A percentile compares a stretch with the other conserved stretches of the same genome.
phyloP scores from a whole-genome alignment of 768 basidiomycete genomes.

The Leccinum longicurvipes region DNA sequence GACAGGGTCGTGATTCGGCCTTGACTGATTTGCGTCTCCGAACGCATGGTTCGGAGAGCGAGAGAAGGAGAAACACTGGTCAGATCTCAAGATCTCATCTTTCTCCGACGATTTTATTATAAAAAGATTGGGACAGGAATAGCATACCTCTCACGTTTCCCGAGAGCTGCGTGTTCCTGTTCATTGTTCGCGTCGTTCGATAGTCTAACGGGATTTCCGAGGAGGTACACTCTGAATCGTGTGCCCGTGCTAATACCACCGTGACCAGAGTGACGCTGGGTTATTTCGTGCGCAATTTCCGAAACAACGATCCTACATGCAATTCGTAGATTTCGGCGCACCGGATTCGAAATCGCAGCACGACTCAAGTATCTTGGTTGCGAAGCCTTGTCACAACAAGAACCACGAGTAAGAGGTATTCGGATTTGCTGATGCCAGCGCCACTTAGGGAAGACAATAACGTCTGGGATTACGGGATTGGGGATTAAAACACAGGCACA shows the following conservation, averaged over 20 bases:
- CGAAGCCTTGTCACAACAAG: constrained; percentile 47
- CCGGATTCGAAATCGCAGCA: constrained; percentile 55
- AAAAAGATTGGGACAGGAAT: no score
- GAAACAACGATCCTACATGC: constrained; percentile 43
- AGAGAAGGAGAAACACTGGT: constrained; percentile 3
- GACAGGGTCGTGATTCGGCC: constrained; percentile 24
- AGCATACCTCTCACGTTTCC: constrained; percentile 46
- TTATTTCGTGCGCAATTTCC: constrained; percentile 31
- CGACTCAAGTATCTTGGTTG: constrained; percentile 53
- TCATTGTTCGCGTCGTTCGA: constrained; percentile 55
- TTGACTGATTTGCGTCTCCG: constrained; percentile 21
- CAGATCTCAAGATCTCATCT: constrained; percentile 60
- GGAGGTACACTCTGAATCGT: no score
- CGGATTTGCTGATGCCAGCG: not conserved
- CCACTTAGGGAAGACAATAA: not conserved
- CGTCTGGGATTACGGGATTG: constrained; percentile 5
- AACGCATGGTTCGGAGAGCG: constrained; percentile 10
- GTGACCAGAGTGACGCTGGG: not conserved
- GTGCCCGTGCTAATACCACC: not conserved
- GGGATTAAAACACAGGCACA: constrained; percentile 39
- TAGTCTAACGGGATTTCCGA: constrained; percentile 38
- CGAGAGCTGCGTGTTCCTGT: constrained; percentile 51
- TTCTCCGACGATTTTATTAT: constrained; percentile 47
- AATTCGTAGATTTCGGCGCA: constrained; percentile 59
- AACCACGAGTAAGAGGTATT: constrained; percentile 40